A percentile compares a stretch with the other conserved stretches of the same genome.
phyloP scores from a whole-genome alignment of 768 basidiomycete genomes.

The Agaricus sinodeliciosus region DNA sequence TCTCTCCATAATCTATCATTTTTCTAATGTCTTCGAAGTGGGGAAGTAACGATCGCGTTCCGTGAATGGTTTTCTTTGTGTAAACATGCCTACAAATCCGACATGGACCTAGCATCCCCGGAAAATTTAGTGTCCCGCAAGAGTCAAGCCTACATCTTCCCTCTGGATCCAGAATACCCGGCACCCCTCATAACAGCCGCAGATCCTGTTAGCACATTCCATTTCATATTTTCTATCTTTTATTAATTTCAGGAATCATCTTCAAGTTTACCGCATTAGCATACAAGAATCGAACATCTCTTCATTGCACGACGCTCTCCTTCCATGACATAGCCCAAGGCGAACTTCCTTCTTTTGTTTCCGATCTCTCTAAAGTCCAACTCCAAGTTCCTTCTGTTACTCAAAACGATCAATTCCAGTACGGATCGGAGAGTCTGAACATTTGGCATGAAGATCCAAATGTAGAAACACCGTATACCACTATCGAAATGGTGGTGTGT shows the following conservation, averaged over 20 bases:
- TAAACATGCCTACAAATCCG: constrained; percentile 14
- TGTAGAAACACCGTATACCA: not conserved
- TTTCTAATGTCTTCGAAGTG: constrained; percentile 28
- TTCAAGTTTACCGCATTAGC: constrained; percentile 54
- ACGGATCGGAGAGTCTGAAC: not conserved
- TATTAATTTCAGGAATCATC: not conserved
- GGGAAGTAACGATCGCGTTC: constrained; percentile 55
- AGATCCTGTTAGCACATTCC: constrained; percentile 41
- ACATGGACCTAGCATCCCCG: constrained; percentile 11
- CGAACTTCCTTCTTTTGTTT: constrained; percentile 30
- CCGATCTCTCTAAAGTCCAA: constrained; percentile 14
- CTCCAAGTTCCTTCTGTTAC: not conserved
- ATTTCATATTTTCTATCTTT: not conserved
- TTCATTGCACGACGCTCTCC: constrained; percentile 49
- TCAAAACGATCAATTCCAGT: not conserved
- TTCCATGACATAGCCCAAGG: constrained; percentile 62
- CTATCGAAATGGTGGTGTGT: constrained; percentile 59
- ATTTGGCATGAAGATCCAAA: not conserved
- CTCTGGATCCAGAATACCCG: constrained; percentile 27
- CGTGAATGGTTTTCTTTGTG: constrained; percentile 54
- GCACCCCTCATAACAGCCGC: constrained; percentile 33
- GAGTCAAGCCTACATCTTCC: constrained; percentile 20
- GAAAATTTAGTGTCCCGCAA: constrained; percentile 15
- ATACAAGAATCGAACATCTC: constrained; percentile 46
- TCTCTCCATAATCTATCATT: not conserved